A percentile compares a stretch with the other conserved stretches of the same genome.
Conservation (phyloP, 257 asterid species). For the Lycium ferocissimum region DNA sequence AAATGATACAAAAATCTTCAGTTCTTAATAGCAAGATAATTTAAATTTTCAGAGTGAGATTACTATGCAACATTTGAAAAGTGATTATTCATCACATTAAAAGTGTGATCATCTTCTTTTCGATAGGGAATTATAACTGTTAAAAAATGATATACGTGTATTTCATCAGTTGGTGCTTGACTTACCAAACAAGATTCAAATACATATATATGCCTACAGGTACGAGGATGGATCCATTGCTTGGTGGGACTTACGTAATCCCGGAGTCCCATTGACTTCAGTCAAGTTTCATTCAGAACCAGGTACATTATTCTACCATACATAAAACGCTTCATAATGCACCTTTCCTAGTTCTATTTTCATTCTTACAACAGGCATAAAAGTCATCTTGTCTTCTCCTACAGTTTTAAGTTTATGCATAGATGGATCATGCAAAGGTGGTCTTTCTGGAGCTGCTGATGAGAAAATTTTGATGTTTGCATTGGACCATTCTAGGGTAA, state of each 20-base stretch:
- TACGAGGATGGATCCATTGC: constrained; percentile 94
- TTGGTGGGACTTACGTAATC: constrained; percentile 90
- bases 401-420: constrained; percentile 66
- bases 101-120: not conserved
- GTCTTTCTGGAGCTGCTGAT: constrained; percentile 89
- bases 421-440: constrained; percentile 70
- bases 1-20: not conserved
- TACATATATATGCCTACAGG: constrained; percentile 33
- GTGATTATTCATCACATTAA: not conserved
- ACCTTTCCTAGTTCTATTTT: constrained; percentile 18
- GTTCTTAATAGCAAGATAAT: not conserved
- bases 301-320: constrained; percentile 33
- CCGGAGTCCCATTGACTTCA: constrained; percentile 65
- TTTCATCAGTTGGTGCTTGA: not conserved
- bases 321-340: not conserved
- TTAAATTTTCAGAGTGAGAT: not conserved
- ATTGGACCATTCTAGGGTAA: constrained; percentile 62
- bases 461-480: constrained; percentile 68
- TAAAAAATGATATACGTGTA: not conserved
- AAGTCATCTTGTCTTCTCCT: constrained; percentile 24
- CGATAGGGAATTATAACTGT: too few relatives aligned
- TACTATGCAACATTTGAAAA: not conserved
- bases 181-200: constrained; percentile 21
- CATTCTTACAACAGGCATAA: not conserved
- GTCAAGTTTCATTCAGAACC: constrained; percentile 89